Conservation (phyloP, 257 asterid genomes). For the Plantago ovata region DNA sequence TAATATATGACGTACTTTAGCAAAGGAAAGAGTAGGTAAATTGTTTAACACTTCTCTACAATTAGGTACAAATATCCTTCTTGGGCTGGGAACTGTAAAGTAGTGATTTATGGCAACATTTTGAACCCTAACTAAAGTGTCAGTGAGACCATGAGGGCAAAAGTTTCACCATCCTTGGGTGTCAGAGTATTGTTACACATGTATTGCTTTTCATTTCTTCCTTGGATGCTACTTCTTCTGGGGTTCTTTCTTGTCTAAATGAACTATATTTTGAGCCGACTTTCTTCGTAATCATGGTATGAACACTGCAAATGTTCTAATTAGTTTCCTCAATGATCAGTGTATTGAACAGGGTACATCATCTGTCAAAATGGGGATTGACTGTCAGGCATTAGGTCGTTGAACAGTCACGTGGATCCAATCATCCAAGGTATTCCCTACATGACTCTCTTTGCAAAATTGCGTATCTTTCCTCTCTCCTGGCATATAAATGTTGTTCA, state of each 20-base stretch:
- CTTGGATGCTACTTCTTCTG: no score
- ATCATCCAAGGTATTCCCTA: slow-evolving; percentile 22
- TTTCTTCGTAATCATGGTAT: neutral
- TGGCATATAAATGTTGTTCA: neutral
- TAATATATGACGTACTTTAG: neutral
- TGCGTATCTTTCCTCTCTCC: neutral
- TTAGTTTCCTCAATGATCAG: slow-evolving; percentile 29
- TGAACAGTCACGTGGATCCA: slow-evolving; percentile 19
- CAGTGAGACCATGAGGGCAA: neutral
- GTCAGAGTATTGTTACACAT: slow-evolving; percentile 4
- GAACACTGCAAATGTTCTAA: slow-evolving; percentile 21
- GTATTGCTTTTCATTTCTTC: neutral
- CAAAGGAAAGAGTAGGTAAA: no score
- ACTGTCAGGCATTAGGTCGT: slow-evolving; percentile 26
- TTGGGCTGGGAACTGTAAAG: slow-evolving; percentile 6
- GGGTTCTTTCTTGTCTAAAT: no score
- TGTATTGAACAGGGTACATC: slow-evolving; percentile 76
- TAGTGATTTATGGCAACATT: slow-evolving; percentile 5
- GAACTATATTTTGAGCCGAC: neutral
- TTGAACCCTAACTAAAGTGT: neutral
- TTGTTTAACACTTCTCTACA: neutral
- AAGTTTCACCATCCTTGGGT: no score
- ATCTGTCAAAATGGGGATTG: slow-evolving; percentile 31
- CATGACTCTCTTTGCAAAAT: slow-evolving; percentile 5
- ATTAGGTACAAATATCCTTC: neutral